These are phyloP conservation scores for Lentinula boryana DNA, from an alignment of 768 basidiomycete species.

Conservation along the genomic window DNA sequence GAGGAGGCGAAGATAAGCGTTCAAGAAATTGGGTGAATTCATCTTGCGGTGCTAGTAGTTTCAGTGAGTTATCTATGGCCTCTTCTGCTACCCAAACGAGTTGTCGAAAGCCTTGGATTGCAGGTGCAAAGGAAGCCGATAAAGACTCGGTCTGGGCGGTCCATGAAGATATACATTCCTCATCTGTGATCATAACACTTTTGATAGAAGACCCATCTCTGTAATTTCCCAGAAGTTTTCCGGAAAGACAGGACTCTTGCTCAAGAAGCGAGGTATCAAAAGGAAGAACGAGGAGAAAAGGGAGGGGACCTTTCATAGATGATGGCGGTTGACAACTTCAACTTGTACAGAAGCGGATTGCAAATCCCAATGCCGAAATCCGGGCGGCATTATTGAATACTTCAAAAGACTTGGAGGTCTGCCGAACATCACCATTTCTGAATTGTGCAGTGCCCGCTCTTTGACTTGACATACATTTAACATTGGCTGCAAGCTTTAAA, in stretches of 20 bases:
- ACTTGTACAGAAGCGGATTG: too few relatives aligned
- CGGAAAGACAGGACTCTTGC: constrained; percentile 38
- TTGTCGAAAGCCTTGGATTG: constrained; percentile 24
- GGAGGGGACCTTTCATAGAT: not conserved
- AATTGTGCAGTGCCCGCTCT: too few relatives aligned
- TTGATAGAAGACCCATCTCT: constrained; percentile 31
- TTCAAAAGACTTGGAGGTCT: too few relatives aligned
- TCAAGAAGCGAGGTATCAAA: constrained; percentile 33
- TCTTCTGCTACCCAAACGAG: constrained; percentile 61
- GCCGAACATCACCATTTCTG: too few relatives aligned
- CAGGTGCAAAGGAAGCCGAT: constrained; percentile 21
- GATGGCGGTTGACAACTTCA: too few relatives aligned
- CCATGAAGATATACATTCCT: constrained; percentile 33
- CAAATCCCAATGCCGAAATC: too few relatives aligned
- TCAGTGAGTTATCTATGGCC: constrained; percentile 40
- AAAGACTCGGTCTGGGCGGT: constrained; percentile 18
- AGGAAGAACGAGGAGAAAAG: constrained; percentile 38
- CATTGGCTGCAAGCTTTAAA: too few relatives aligned
- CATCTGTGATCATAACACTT: constrained; percentile 41
- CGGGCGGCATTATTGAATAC: too few relatives aligned
- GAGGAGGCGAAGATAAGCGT: constrained; percentile 12
- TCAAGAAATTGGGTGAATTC: constrained; percentile 32
- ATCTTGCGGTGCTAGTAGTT: constrained; percentile 18
- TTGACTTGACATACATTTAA: too few relatives aligned
- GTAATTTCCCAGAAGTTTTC: constrained; percentile 52